phyloP scores from a whole-genome alignment of 768 basidiomycete species.

The Amanita pseudoporphyria region DNA sequence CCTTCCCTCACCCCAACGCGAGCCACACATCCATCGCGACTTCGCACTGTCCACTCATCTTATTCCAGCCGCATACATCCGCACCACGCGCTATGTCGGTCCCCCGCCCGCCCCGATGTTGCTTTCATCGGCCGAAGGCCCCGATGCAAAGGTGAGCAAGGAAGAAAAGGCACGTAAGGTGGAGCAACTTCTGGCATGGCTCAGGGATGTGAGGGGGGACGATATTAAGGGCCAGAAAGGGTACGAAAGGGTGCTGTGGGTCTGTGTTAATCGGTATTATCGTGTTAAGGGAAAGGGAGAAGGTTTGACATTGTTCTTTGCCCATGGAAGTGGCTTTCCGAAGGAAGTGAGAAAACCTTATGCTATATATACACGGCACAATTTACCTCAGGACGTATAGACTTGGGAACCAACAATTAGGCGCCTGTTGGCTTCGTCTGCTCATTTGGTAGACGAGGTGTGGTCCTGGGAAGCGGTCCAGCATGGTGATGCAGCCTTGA shows the following conservation, averaged over 20 bases:
- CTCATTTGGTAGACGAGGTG: constrained; percentile 46
- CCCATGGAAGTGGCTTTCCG: constrained; percentile 82
- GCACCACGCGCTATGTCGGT: constrained; percentile 33
- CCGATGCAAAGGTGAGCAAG: constrained; percentile 20
- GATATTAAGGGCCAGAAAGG: constrained; percentile 22
- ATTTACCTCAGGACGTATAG: constrained; percentile 25
- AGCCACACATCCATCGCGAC: constrained; percentile 22
- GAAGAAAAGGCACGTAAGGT: constrained; percentile 23
- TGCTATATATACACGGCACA: background rate
- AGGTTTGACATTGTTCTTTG: constrained; percentile 56
- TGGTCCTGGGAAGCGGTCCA: constrained; percentile 82
- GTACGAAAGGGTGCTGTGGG: constrained; percentile 47
- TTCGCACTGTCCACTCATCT: constrained; percentile 45
- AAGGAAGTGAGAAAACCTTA: constrained; percentile 54
- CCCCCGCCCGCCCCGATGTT: constrained; percentile 13
- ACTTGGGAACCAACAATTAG: constrained; percentile 69
- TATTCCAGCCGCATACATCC: constrained; percentile 42
- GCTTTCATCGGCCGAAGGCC: background rate
- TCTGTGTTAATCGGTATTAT: constrained; percentile 62
- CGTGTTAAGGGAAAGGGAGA: constrained; percentile 21
- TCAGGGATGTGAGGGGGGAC: constrained; percentile 22
- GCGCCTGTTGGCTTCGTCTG: constrained; percentile 35
- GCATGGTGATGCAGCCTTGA: constrained; percentile 74
- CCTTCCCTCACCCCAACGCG: constrained; percentile 29
- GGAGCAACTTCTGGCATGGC: constrained; percentile 13